Evolutionary conservation across 805 yeast species (phyloP).

Genomic region (Suhomyces pyralidae): DNA sequence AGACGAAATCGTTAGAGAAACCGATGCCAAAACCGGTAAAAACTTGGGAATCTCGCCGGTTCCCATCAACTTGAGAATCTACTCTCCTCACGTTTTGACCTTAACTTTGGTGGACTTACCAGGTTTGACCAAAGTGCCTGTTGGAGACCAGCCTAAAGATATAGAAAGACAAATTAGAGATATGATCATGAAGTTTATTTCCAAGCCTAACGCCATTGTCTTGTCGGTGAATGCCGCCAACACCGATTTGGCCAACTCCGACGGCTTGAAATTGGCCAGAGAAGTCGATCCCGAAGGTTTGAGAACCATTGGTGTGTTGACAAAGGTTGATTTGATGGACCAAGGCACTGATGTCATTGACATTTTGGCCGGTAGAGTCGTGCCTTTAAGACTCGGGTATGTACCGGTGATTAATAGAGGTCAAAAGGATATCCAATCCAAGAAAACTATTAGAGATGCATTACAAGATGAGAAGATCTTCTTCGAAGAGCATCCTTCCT

Average conservation of each 20-base stretch:
- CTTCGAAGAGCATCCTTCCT: slow-evolving; percentile 87
- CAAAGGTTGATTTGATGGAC: slow-evolving; percentile 96
- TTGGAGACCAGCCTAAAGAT: slow-evolving; percentile 98
- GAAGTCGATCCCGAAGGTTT: slow-evolving; percentile 97
- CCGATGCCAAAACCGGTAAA: slow-evolving; percentile 77
- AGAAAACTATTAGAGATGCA: slow-evolving; percentile 86
- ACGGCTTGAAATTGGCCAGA: slow-evolving; percentile 92
- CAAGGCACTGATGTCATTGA: slow-evolving; percentile 97
- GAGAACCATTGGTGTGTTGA: slow-evolving; percentile 94
- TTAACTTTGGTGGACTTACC: slow-evolving; percentile 95
- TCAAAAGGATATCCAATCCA: slow-evolving; percentile 88
- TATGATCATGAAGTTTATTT: slow-evolving; percentile 86
- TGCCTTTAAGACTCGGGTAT: slow-evolving; percentile 92
- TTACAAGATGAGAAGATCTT: slow-evolving; percentile 73
- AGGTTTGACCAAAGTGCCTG: slow-evolving; percentile 96
- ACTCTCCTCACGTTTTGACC: slow-evolving; percentile 90
- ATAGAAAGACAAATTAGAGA: slow-evolving; percentile 93
- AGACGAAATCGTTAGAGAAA: slow-evolving; percentile 86
- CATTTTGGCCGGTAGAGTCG: slow-evolving; percentile 90
- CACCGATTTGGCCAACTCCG: slow-evolving; percentile 95
- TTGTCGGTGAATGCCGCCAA: slow-evolving; percentile 84
- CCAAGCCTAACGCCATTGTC: slow-evolving; percentile 93
- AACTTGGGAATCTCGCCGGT: slow-evolving; percentile 86
- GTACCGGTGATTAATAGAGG: slow-evolving; percentile 87
- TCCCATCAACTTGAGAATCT: slow-evolving; percentile 90